Conservation (phyloP, 2,329 filamentous ascomycete species). For the Colletotrichum sojae region DNA sequence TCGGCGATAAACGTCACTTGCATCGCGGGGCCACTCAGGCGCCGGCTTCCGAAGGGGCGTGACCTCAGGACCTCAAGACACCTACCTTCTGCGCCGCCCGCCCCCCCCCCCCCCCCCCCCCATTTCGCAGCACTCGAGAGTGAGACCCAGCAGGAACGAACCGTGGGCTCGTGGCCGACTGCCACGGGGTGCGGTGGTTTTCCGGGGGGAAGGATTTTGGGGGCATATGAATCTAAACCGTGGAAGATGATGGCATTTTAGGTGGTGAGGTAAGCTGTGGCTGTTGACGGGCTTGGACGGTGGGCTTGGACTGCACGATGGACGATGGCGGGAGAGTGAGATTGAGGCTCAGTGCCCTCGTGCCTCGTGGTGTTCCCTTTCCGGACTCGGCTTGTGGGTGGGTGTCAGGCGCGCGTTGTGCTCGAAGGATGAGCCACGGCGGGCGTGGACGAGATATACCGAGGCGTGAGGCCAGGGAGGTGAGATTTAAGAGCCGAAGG, state of each 20-base stretch:
- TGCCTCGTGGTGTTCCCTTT: background rate
- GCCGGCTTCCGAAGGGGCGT: background rate
- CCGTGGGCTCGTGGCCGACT: conserved; percentile 13
- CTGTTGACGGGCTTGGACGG: conserved; percentile 19
- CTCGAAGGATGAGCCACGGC: background rate
- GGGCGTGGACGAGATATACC: background rate
- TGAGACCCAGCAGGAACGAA: conserved; percentile 6
- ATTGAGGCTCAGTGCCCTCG: conserved; percentile 31
- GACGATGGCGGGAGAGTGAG: conserved; percentile 14
- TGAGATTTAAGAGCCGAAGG: conserved; percentile 2
- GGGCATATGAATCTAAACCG: background rate
- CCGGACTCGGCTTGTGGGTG: too few species aligned
- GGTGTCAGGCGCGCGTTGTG: conserved; percentile 1
- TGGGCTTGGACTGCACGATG: conserved; percentile 15
- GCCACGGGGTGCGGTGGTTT: conserved; percentile 4
- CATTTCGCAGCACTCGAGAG: too few species aligned
- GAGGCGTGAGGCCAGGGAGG: background rate
- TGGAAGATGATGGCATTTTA: conserved; percentile 12
- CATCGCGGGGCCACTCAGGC: conserved; percentile 7
- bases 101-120: too few species aligned
- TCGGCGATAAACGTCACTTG: conserved; percentile 14
- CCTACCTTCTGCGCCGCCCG: background rate
- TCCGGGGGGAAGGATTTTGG: background rate
- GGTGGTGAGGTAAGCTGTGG: conserved; percentile 36
- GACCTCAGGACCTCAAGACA: background rate